These are phyloP conservation scores for Firmiana major DNA, from an alignment of 345 rosid genomes.

Conservation along the genomic window DNA sequence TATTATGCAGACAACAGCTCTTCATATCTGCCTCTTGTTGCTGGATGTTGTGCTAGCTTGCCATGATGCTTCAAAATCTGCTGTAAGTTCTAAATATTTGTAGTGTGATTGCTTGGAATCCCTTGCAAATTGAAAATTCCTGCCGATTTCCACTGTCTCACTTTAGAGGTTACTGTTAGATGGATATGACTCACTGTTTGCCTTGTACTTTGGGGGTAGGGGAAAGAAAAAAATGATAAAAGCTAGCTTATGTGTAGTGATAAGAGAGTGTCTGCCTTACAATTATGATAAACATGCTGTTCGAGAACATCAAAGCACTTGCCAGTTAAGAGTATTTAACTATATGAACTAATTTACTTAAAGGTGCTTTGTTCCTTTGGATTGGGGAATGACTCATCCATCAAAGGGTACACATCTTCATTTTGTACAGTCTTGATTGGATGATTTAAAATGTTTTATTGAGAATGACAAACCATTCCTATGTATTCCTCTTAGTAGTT, in stretches of 20 bases:
- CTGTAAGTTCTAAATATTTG: constrained; percentile 50
- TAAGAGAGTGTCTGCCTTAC: neutral
- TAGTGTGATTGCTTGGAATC: neutral
- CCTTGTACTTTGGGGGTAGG: neutral
- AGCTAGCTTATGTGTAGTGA: neutral
- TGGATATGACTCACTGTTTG: neutral
- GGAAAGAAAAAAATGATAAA: neutral
- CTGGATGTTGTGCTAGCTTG: constrained; percentile 86
- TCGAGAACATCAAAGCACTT: neutral
- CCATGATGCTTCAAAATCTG: constrained; percentile 70
- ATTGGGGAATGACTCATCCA: neutral
- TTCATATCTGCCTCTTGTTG: constrained; percentile 78
- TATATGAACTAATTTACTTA: neutral
- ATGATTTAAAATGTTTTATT: constrained; percentile 9
- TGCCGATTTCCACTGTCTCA: neutral
- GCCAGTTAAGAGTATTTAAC: neutral
- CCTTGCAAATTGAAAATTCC: no score
- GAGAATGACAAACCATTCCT: neutral
- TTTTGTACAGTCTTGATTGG: neutral
- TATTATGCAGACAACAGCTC: constrained; percentile 68
- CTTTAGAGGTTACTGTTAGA: neutral
- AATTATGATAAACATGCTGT: neutral
- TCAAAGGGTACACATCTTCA: neutral
- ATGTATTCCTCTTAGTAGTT: neutral
- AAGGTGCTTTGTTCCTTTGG: neutral